Base-by-base conservation (phyloP, 2,329 filamentous ascomycete species). In the Penicillium sp. region DNA sequence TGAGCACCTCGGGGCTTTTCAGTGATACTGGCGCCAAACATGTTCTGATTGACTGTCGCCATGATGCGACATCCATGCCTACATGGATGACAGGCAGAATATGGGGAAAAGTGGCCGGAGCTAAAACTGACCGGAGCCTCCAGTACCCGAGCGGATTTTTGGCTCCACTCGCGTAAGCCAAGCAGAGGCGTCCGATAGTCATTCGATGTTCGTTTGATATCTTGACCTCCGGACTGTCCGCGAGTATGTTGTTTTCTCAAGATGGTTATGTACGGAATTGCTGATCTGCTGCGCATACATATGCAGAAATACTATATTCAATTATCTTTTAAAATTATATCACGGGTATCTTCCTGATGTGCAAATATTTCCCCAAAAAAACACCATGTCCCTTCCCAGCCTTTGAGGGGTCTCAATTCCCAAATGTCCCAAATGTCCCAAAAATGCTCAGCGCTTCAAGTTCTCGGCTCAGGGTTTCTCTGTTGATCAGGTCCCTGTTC, bases 31-130 rank as follows among this genome's bases (percentile, higher is more conserved):
- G 69, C 70, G 45, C 69, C 71, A 59, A 77, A 75, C 73, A 77
- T 75, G 56, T 75, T 76, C 55, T 56, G 63, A 57, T 76, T 74
- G 68, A 76, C 72, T 53, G 69, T 62, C 64, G 68, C 69, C 75
- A 77, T 77, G 58, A 63, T 69, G 68, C 68, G 69, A 71, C 69
- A 63, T 60, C 61, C 52, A 56, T 58, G 58, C 55, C 57, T 65
- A 65, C 63, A 56, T 46, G 36, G 38, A 27, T 38, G 24, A 34
- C 8, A 38, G 31, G 16, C 40, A 47, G 53, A 54, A 34, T 56
- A 58, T 52, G 57, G 58, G 57, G 55, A 50, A 60, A 43, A 10
- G 21, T 18, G 34, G 18, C 40, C 62, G 62, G 60, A 62, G 61
- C 45, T 36, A n/a, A 13, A n/a, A 36, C 13, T n/a, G 10, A 18